phyloP scores from a whole-genome alignment of 371 early-diverging fungal genomes.

The Paraphysoderma sedebokerense region DNA sequence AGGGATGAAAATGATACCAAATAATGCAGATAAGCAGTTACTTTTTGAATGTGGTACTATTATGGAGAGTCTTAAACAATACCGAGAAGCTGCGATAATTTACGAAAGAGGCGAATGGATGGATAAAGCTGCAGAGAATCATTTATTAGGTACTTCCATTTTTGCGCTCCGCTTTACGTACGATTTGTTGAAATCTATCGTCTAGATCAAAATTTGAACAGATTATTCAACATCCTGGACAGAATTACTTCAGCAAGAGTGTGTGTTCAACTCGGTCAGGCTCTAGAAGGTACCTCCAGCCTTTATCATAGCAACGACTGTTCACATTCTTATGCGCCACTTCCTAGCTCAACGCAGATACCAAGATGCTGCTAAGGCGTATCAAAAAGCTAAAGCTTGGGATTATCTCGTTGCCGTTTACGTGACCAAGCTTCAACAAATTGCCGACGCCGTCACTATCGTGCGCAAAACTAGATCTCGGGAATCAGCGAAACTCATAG shows the following conservation, averaged over 20 bases:
- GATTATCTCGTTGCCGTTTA: constrained; percentile 18
- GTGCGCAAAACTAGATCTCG: constrained; percentile 24
- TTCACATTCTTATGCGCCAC: too few species aligned
- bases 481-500: constrained; percentile 21
- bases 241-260: constrained; percentile 16
- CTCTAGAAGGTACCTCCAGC: too few species aligned
- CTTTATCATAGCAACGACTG: too few species aligned
- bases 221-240: constrained; percentile 13
- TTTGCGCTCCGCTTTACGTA: not conserved
- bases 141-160: not conserved
- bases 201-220: constrained; percentile 21
- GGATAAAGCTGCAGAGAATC: constrained; percentile 25
- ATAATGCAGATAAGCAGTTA: constrained; percentile 13
- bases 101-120: constrained; percentile 17
- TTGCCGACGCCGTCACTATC: constrained; percentile 23
- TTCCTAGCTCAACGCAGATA: constrained; percentile 14
- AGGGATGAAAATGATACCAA: constrained; percentile 21
- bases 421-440: constrained; percentile 18
- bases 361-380: constrained; percentile 21
- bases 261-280: constrained; percentile 17
- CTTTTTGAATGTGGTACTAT: constrained; percentile 20
- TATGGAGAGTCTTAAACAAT: constrained; percentile 20
- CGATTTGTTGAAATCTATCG: not conserved
- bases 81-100: constrained; percentile 16
- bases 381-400: constrained; percentile 23